These are phyloP conservation scores for Eleusine indica DNA, from an alignment of 176 grass and related monocot genomes.

Conservation along the genomic window DNA sequence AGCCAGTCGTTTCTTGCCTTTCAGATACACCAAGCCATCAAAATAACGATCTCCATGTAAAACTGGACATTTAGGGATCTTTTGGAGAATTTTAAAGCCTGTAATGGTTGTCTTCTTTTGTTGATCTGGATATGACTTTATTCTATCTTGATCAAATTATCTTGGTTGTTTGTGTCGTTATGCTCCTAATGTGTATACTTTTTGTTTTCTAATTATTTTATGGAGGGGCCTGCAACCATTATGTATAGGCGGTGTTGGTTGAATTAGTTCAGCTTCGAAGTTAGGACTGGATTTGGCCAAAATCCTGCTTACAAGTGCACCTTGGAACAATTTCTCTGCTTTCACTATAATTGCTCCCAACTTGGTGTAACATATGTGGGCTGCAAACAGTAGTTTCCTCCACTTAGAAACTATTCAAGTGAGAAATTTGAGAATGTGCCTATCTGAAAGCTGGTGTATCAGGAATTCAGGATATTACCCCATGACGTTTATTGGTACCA, in stretches of 20 bases:
- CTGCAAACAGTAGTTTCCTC: background rate
- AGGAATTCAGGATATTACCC: background rate
- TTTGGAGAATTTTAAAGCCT: too few species aligned
- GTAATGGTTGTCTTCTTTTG: too few species aligned
- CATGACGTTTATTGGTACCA: background rate
- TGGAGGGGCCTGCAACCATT: background rate
- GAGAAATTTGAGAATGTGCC: background rate
- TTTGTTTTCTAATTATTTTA: background rate
- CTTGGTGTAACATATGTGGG: background rate
- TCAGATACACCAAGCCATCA: too few species aligned
- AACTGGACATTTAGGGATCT: too few species aligned
- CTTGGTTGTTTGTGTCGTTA: background rate
- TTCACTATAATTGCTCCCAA: background rate
- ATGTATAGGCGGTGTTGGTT: slow-evolving; percentile 20
- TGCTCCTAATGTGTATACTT: slow-evolving; percentile 11
- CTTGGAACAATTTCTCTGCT: slow-evolving; percentile 3
- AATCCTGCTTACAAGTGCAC: background rate
- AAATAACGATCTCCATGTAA: too few species aligned
- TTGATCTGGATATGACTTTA: too few species aligned
- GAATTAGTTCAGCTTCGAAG: slow-evolving; percentile 38
- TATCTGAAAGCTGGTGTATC: background rate
- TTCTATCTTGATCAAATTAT: background rate
- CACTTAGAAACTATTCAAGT: background rate
- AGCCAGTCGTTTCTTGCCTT: too few species aligned
- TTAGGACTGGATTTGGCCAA: background rate